A percentile compares a stretch with the other conserved stretches of the same genome.
phyloP scores from a whole-genome alignment of 441 rosid genomes.

The Brassica hybrid region DNA sequence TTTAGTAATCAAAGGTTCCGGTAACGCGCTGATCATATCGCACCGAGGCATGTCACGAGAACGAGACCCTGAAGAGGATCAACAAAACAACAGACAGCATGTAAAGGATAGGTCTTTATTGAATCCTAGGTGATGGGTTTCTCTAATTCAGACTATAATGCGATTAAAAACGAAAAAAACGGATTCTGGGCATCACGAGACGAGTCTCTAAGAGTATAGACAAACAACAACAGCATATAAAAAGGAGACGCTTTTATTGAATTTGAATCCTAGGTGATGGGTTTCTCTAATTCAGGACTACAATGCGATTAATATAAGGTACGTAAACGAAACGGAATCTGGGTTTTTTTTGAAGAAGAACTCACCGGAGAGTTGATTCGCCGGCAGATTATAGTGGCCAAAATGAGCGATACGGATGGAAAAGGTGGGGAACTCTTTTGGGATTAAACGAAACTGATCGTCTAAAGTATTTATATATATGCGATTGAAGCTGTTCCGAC shows the following conservation, averaged over 20 bases:
- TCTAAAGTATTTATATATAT: neutral
- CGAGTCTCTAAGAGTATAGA: neutral
- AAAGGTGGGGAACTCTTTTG: neutral
- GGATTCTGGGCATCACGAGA: neutral
- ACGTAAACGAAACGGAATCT: neutral
- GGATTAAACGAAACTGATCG: neutral
- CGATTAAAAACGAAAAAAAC: neutral
- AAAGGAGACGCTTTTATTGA: neutral
- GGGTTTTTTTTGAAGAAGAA: neutral
- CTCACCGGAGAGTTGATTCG: conserved; percentile 4
- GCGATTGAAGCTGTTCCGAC: neutral
- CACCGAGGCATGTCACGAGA: neutral
- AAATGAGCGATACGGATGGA: neutral
- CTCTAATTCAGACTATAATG: neutral
- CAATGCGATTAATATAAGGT: neutral
- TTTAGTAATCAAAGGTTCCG: neutral
- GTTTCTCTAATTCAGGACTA: neutral
- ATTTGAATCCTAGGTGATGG: neutral
- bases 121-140: neutral
- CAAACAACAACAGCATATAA: neutral
- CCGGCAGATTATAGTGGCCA: neutral
- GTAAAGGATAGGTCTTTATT: neutral
- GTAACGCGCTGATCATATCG: conserved; percentile 12
- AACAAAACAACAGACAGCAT: neutral
- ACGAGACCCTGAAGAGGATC: neutral